Base-by-base conservation (phyloP, 306 rosid genomes). In the Lupinus albus region DNA sequence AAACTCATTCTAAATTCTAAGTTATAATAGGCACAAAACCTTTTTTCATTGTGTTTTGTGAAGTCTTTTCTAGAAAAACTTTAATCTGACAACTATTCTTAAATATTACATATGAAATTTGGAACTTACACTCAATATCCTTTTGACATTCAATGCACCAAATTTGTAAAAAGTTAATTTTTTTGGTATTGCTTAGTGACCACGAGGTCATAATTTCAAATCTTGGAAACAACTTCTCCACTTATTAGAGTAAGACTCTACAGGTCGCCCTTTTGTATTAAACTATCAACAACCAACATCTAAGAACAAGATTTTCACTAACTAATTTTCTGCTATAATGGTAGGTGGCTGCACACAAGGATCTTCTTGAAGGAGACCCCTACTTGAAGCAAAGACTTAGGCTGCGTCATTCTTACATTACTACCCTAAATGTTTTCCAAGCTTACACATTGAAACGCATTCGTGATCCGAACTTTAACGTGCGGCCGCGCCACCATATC, bases 391-490 rank as follows among this genome's bases (percentile, higher is more conserved):
- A 93, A 85, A 88, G 97, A 73, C 91, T 93, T 5, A 80, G 96
- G 2, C 85, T 93, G 33, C 97, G 98, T 47, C 84, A 89, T 78
- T 84, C 97, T 2, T 84, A 88, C 86, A 93, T 93, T 68, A 93
- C 98, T 17, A 93, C 98, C 20, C 90, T 93, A 1, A 89, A 90
- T 52, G 96, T 85, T 14, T 89, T 91, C 88, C 98, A 93, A 88
- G 97, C 98, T 49, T 93, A 93, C 88, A 93, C 98, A 15, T 47
- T 93, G 94, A 89, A 90, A 79, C 75, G 94, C 35, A 89, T 89
- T 66, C 84, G 97, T 1, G 97, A 93, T 78, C 87, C 91, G 0
- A 85, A 68, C 83, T 86, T 74, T 25, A 38, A 62, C 0, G 95
- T 42, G 35, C 13, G 5, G 5, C 47, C 47, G 1, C 83, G 93